Evolutionary conservation across 73 alveolate species (phyloP), one percentile per base, ranked within the genome.

Genomic region (Uronychia binucleata): DNA sequence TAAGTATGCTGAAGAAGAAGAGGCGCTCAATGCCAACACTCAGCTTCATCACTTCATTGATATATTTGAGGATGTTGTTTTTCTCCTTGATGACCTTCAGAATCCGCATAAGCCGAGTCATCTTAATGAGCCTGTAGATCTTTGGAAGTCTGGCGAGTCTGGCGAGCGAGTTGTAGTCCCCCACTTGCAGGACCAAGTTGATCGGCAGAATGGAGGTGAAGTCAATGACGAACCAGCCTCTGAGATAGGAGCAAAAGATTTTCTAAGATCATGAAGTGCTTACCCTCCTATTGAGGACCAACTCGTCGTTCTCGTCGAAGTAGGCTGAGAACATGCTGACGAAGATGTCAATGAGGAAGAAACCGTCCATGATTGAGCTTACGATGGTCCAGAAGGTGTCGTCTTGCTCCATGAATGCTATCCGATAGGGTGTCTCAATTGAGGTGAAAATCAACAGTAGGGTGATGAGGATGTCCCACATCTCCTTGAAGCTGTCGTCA

Each of bases 191-290:
- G 34, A 92, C 78, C 34, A 87, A 58, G 83, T 88, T 89, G 80
- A 93, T 34, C 19, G 98, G 98, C 57, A 95, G n/a, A 0, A 94
- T 88, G 0, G 95, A 80, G 32, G 91, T 60, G 57, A 91, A 34
- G 87, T 95, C 98, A 11, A 86, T 46, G n/a, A 90, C 26, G 57
- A 95, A 93, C 97, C 97, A 93, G n/a, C 91, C 75, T 0, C 80
- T 19, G 31, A 95, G 34, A 88, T 95, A 95, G 5, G 67, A 46
- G 75, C 90, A 91, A 0, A 93, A 67, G 91, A 90, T 92, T 95
- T 91, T 13, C 95, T 80, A 31, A 81, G 77, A 81, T 87, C 76
- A 78, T 58, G 82, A 0, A 86, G 60, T 13, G 91, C 84, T 83
- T 90, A 46, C 82, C 87, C 67, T 93, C 74, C 90, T 84, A 77